Evolutionary conservation across 768 basidiomycete species (phyloP).

Genomic region (Amanita brunnescens): DNA sequence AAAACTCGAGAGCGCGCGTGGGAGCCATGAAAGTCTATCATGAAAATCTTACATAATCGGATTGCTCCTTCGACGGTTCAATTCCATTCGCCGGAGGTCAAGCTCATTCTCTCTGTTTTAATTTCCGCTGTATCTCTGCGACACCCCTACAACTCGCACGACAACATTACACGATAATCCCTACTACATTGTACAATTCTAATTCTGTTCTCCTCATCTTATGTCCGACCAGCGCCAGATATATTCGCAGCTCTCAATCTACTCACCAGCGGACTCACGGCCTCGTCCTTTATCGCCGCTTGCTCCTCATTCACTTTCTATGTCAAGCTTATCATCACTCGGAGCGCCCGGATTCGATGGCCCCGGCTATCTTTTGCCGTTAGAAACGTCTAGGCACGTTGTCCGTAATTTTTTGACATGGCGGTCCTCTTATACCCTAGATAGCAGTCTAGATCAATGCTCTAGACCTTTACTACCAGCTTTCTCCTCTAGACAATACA

Average conservation of each 20-base stretch:
- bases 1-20: slow-evolving; percentile 53
- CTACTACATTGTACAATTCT: neutral
- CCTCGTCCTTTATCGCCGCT: neutral
- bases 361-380: slow-evolving; percentile 5
- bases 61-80: neutral
- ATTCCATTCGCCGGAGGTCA: neutral
- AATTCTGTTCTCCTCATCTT: slow-evolving; percentile 4
- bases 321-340: neutral
- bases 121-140: slow-evolving; percentile 1
- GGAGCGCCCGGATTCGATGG: neutral
- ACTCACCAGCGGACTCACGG: neutral
- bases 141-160: slow-evolving; percentile 9
- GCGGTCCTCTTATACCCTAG: neutral
- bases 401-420: slow-evolving; percentile 7
- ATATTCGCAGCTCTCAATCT: neutral
- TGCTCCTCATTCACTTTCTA: neutral
- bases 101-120: neutral
- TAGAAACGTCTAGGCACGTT: slow-evolving; percentile 5
- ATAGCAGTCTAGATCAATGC: slow-evolving; percentile 11
- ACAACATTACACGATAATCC: slow-evolving; percentile 10
- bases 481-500: slow-evolving; percentile 19
- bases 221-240: neutral
- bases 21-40: slow-evolving; percentile 1
- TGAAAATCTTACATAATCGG: slow-evolving; percentile 5
- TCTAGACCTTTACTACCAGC: slow-evolving; percentile 13